phyloP scores from a whole-genome alignment of 495 filamentous ascomycete species.

The Staphylotrichum tortipilum region DNA sequence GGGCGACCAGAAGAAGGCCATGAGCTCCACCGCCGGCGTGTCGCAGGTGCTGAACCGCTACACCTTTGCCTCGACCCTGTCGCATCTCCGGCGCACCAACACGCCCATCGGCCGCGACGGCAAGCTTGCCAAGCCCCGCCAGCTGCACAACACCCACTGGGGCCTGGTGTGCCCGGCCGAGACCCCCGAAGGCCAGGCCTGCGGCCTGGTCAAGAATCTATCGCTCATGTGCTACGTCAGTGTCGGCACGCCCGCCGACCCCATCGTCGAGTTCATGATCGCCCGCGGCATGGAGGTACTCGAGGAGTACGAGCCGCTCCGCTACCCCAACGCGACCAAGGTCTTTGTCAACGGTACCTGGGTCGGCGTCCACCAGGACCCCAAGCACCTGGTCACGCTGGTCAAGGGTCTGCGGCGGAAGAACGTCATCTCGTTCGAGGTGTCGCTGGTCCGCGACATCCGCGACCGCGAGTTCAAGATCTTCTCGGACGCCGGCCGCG shows the following conservation, averaged over 20 bases:
- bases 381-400: slow-evolving; percentile 66
- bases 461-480: slow-evolving; percentile 97
- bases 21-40: slow-evolving; percentile 86
- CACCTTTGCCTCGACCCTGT: slow-evolving; percentile 91
- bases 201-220: slow-evolving; percentile 95
- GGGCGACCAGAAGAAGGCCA: slow-evolving; percentile 98
- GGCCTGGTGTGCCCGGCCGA: slow-evolving; percentile 95
- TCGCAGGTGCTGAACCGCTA: slow-evolving; percentile 98
- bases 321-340: slow-evolving; percentile 88
- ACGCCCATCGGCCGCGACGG: slow-evolving; percentile 96
- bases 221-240: slow-evolving; percentile 97
- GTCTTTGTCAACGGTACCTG: slow-evolving; percentile 97
- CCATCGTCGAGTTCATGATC: slow-evolving; percentile 91
- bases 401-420: slow-evolving; percentile 70
- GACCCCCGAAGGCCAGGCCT: slow-evolving; percentile 97
- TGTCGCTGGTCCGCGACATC: slow-evolving; percentile 89
- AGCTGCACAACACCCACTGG: slow-evolving; percentile 99
- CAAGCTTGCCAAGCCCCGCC: slow-evolving; percentile 95
- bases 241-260: slow-evolving; percentile 79
- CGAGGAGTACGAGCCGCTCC: slow-evolving; percentile 87
- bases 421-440: slow-evolving; percentile 73
- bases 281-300: slow-evolving; percentile 89
- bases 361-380: slow-evolving; percentile 85
- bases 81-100: slow-evolving; percentile 93
- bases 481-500: slow-evolving; percentile 91